phyloP scores from a whole-genome alignment of 106 monocot genomes.

The Amphibolis antarctica region DNA sequence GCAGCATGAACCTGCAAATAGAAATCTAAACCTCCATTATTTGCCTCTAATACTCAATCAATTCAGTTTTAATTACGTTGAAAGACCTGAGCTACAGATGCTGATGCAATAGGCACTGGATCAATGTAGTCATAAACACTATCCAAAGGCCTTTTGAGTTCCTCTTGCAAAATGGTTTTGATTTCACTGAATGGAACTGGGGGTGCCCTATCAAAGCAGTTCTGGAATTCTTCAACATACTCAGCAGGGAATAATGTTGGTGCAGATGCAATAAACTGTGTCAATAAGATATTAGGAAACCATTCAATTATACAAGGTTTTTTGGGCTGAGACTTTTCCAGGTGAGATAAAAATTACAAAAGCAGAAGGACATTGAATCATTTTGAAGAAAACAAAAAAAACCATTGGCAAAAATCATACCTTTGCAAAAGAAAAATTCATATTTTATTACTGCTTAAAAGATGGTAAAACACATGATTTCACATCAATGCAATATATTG shows the following conservation, averaged over 20 bases:
- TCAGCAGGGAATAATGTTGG: constrained; percentile 93
- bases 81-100: constrained; percentile 85
- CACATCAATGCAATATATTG: too few relatives aligned
- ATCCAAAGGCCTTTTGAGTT: constrained; percentile 66
- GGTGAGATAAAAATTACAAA: constrained; percentile 3
- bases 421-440: too few relatives aligned
- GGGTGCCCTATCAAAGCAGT: constrained; percentile 91
- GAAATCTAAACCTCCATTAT: not conserved
- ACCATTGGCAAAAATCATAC: too few relatives aligned
- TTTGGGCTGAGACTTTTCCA: not conserved
- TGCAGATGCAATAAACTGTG: constrained; percentile 97
- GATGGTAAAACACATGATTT: too few relatives aligned
- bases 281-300: not conserved
- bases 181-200: constrained; percentile 72
- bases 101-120: constrained; percentile 91
- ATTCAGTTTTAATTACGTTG: not conserved
- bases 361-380: too few relatives aligned
- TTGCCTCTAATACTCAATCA: constrained; percentile 1
- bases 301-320: not conserved
- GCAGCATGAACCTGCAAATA: constrained; percentile 76
- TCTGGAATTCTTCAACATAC: constrained; percentile 90
- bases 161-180: constrained; percentile 60
- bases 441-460: too few relatives aligned
- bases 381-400: too few relatives aligned
- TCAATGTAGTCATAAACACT: constrained; percentile 82